phyloP scores from a whole-genome alignment of 2,329 filamentous ascomycete species.

The Ascochyta pisi region DNA sequence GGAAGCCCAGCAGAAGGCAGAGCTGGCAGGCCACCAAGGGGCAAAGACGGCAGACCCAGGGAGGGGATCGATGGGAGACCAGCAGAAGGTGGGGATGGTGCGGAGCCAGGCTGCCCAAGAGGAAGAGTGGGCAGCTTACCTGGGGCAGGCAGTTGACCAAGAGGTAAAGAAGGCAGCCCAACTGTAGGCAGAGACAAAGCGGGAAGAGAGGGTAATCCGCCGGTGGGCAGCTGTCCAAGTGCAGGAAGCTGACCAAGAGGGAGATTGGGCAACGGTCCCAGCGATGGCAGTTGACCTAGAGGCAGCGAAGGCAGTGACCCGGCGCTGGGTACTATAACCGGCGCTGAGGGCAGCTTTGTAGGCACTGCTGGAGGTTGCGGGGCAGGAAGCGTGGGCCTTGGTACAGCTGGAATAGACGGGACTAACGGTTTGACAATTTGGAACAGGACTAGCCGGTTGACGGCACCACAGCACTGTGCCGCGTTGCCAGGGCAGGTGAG shows the following conservation, averaged over 20 bases:
- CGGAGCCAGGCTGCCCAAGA: background rate
- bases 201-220: background rate
- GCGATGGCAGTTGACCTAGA: no score
- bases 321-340: no score
- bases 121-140: no score
- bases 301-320: no score
- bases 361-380: no score
- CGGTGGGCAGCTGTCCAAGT: no score
- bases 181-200: background rate
- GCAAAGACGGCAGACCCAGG: background rate
- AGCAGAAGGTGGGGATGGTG: background rate
- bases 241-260: no score
- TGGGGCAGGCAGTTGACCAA: background rate
- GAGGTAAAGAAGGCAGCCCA: background rate
- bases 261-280: no score
- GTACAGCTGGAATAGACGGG: background rate
- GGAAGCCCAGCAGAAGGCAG: background rate
- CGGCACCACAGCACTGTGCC: slow-evolving; percentile 4
- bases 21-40: background rate
- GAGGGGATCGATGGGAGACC: background rate
- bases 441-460: slow-evolving; percentile 4
- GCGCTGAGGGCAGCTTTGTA: background rate
- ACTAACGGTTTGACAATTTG: background rate
- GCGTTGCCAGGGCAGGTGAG: background rate
- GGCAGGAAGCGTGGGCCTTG: background rate